These are phyloP conservation scores for Hymenoscyphus albidus DNA, from an alignment of 2,329 filamentous ascomycete species.

Conservation along the genomic window DNA sequence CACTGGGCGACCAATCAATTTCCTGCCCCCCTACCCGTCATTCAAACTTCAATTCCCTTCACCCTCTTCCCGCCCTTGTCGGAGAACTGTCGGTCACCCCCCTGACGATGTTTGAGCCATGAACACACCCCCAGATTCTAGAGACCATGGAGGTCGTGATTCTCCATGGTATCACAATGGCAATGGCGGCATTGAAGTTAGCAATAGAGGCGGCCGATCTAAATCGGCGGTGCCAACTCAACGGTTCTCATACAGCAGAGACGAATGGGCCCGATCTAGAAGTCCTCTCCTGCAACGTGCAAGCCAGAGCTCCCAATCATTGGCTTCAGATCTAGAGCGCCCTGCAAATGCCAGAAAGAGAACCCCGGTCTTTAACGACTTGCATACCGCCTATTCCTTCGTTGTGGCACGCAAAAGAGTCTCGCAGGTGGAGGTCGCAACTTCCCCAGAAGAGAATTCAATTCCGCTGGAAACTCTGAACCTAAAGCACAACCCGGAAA, in stretches of 20 bases:
- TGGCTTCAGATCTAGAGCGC: constrained; percentile 7
- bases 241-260: not conserved
- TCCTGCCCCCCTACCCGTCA: not conserved
- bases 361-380: constrained; percentile 30
- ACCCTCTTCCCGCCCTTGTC: not conserved
- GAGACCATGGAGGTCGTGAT: not conserved
- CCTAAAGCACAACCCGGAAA: not conserved
- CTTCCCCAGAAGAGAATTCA: constrained; percentile 18
- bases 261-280: constrained; percentile 1
- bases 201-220: not conserved
- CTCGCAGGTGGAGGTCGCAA: constrained; percentile 7
- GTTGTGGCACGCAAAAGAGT: constrained; percentile 28
- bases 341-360: constrained; percentile 11
- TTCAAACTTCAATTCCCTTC: not conserved
- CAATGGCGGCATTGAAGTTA: not conserved
- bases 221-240: not conserved
- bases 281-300: not conserved
- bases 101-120: not conserved
- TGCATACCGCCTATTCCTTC: constrained; percentile 29
- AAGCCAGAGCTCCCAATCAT: constrained; percentile 5
- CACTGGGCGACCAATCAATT: not conserved
- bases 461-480: constrained; percentile 22
- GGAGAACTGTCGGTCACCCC: not conserved
- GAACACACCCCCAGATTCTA: not conserved
- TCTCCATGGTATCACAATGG: not conserved